Percentiles rank a stretch among this genome's conserved stretches.
Conservation (phyloP, 2,329 filamentous ascomycete species). For the Penicillium hordei region DNA sequence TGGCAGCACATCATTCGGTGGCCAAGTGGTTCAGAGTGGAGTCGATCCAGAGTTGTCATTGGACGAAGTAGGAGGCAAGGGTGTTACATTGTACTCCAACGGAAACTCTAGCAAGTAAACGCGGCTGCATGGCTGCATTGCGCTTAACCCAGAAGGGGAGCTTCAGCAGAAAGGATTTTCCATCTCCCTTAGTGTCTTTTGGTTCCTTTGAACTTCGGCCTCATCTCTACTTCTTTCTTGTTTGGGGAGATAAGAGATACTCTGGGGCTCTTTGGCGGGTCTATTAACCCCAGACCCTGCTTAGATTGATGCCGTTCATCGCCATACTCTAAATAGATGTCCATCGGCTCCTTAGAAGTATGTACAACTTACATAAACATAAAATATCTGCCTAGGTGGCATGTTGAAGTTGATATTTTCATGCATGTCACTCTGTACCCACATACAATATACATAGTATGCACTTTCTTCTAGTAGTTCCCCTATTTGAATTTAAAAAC, state of each 20-base stretch:
- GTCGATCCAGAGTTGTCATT: constrained; percentile 11
- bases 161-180: constrained; percentile 34
- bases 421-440: background rate
- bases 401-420: background rate
- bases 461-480: background rate
- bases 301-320: background rate
- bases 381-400: background rate
- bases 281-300: background rate
- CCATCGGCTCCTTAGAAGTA: background rate
- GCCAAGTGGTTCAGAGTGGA: constrained; percentile 14
- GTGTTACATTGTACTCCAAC: constrained; percentile 12
- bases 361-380: background rate
- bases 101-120: constrained; percentile 10
- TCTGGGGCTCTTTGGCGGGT: constrained; percentile 1
- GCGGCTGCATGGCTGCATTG: constrained; percentile 9
- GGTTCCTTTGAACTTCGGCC: background rate
- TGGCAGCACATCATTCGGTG: constrained; percentile 4
- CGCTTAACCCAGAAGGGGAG: constrained; percentile 38
- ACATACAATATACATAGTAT: background rate
- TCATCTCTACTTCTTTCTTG: constrained; percentile 6
- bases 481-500: background rate
- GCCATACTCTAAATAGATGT: background rate
- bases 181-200: background rate
- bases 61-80: constrained; percentile 14
- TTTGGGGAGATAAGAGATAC: constrained; percentile 5